Conservation (phyloP, 192 early-diverging fungal species). For the Mortierella claussenii region DNA sequence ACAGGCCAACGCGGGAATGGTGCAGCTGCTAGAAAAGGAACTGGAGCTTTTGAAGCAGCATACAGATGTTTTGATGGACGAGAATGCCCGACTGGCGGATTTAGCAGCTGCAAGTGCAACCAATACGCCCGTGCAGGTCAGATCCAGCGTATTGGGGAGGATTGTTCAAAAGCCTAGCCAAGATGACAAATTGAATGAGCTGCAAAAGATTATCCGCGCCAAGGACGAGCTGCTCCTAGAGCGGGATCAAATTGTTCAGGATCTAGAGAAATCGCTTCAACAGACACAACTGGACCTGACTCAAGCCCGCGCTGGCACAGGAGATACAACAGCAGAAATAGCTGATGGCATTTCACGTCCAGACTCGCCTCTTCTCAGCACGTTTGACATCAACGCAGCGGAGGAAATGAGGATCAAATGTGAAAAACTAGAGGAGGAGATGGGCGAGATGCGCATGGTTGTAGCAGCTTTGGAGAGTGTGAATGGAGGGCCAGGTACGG, state of each 20-base stretch:
- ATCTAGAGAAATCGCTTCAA: slow-evolving; percentile 16
- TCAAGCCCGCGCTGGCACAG: neutral
- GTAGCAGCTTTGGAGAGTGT: slow-evolving; percentile 36
- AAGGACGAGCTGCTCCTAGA: slow-evolving; percentile 38
- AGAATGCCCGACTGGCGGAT: slow-evolving; percentile 35
- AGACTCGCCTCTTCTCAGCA: neutral
- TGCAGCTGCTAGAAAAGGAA: slow-evolving; percentile 47
- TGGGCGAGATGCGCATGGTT: slow-evolving; percentile 47
- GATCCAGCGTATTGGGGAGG: neutral
- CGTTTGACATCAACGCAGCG: slow-evolving; percentile 27
- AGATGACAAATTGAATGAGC: slow-evolving; percentile 21
- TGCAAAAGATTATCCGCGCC: slow-evolving; percentile 36
- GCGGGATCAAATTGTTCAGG: slow-evolving; percentile 20
- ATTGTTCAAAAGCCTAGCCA: slow-evolving; percentile 7
- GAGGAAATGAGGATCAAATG: slow-evolving; percentile 39
- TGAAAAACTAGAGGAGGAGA: slow-evolving; percentile 36
- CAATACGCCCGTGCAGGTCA: neutral
- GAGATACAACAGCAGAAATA: neutral
- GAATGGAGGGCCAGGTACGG: slow-evolving; percentile 36
- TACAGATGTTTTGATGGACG: slow-evolving; percentile 41
- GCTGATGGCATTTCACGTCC: neutral
- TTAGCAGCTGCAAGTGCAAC: slow-evolving; percentile 29
- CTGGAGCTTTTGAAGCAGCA: slow-evolving; percentile 51
- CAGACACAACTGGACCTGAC: slow-evolving; percentile 3
- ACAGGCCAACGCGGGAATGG: slow-evolving; percentile 36